Percentiles rank a stretch among this genome's conserved stretches.
Conservation (phyloP, 139 green algal genomes). For the Zygnema circumcarinatum region DNA sequence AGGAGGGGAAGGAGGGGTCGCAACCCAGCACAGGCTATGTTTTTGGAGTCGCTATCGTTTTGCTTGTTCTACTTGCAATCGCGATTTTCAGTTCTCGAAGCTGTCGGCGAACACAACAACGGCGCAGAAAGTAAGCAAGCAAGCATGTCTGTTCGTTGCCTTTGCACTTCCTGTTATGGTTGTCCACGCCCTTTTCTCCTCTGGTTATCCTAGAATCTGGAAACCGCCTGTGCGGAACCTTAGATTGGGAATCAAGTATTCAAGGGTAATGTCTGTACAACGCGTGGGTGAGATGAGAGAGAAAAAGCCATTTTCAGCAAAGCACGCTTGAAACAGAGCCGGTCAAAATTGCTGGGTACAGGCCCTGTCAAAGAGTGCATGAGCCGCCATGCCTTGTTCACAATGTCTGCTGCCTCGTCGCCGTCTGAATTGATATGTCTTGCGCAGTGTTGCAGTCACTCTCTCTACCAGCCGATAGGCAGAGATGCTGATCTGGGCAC, state of each 20-base stretch:
- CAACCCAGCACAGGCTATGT: background rate
- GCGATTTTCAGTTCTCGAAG: background rate
- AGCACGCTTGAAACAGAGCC: no score
- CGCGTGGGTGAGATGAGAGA: background rate
- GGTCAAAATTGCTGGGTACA: no score
- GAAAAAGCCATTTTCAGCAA: background rate
- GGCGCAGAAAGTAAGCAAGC: background rate
- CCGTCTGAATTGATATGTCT: background rate
- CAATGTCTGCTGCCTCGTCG: background rate
- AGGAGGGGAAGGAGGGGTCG: background rate
- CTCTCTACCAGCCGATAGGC: background rate
- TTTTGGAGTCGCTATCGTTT: background rate
- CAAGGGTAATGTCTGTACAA: background rate
- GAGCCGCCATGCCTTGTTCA: background rate
- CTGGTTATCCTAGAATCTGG: background rate
- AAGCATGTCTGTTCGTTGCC: background rate
- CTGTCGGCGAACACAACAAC: background rate
- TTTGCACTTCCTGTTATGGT: background rate
- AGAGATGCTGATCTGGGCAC: background rate
- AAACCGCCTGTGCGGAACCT: no score
- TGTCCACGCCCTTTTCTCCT: background rate
- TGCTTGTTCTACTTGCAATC: background rate
- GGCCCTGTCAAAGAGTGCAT: no score
- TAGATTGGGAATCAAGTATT: background rate
- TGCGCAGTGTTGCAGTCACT: background rate